These are phyloP conservation scores for Oxytropis ochrocephala DNA, from an alignment of 306 rosid genomes.

Conservation along the genomic window DNA sequence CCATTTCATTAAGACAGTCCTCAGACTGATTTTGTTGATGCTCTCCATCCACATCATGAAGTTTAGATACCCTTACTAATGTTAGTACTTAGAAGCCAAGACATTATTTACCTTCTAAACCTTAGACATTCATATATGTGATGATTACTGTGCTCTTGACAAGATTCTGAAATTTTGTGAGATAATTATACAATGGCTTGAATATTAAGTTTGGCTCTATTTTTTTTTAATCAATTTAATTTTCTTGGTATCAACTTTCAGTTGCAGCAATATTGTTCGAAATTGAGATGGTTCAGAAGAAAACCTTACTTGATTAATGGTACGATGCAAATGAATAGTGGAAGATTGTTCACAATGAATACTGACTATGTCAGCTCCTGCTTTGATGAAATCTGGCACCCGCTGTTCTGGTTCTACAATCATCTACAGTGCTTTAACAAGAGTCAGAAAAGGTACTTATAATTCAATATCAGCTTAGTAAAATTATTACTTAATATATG, in stretches of 20 bases:
- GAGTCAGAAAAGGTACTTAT: slow-evolving; percentile 23
- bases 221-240: background rate
- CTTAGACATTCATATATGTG: background rate
- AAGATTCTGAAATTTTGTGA: slow-evolving; percentile 11
- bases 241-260: slow-evolving; percentile 3
- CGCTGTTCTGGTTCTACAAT: slow-evolving; percentile 97
- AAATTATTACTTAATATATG: background rate
- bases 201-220: background rate
- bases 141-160: background rate
- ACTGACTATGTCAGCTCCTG: slow-evolving; percentile 98
- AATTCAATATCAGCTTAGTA: background rate
- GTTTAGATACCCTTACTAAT: background rate
- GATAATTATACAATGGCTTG: slow-evolving; percentile 2
- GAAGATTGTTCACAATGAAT: slow-evolving; percentile 89
- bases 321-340: slow-evolving; percentile 97
- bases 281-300: slow-evolving; percentile 2
- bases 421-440: slow-evolving; percentile 53
- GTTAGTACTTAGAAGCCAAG: background rate
- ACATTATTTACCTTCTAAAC: background rate
- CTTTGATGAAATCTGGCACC: slow-evolving; percentile 97
- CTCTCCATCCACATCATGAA: background rate
- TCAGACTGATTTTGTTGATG: background rate
- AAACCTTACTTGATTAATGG: slow-evolving; percentile 64
- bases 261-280: slow-evolving; percentile 6
- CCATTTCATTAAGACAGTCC: background rate